Evolutionary conservation across 1,284 basidiomycete species (phyloP), one percentile per base, ranked within the genome.

Genomic region (Malassezia globosa): DNA sequence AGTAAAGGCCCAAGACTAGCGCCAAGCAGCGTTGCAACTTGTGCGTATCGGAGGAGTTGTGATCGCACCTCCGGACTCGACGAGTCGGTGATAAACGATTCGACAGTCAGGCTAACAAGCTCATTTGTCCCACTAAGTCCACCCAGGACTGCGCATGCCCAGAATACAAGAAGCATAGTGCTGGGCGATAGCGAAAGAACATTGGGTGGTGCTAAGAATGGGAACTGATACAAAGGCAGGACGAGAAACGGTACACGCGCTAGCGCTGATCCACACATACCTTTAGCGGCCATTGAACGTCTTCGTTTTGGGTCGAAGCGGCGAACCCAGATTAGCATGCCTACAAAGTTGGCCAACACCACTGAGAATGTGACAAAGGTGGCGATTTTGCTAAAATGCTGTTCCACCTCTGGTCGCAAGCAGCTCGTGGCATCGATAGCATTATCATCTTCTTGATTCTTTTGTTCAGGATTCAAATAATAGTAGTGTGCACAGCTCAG

Each of bases 401-500:
- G 39, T 33, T 52, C 50, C 13, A 52, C 50, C n/a, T 34, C 50
- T 10, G 50, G 50, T 14, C 27, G 26, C 8, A 25, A 27, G 27
- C 50, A 52, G 36, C 39, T 42, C 7, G 21, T 23, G 10, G 22
- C n/a, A 31, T 31, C 29, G 16, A 13, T 13, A 11, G 29, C 11
- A 31, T 13, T 31, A 25, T 42, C 40, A 25, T 7, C 21, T 16
- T 13, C 16, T 7, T 14, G 7, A 4, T 7, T 16, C 23, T 13
- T 6, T 6, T n/a, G 19, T 21, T 5, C 35, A 1, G 49, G 44
- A 27, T 47, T 19, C 35, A 37, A 21, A 7, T 34, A 36, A 21
- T 52, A 52, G 33, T 52, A 52, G 18, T 52, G 42, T 10, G 33
- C 40, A 21, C 50, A 52, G 39, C 44, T 47, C 19, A 52, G 29